Evolutionary conservation across 495 filamentous ascomycete species (phyloP).

Genomic region (Podospora fimiseda): DNA sequence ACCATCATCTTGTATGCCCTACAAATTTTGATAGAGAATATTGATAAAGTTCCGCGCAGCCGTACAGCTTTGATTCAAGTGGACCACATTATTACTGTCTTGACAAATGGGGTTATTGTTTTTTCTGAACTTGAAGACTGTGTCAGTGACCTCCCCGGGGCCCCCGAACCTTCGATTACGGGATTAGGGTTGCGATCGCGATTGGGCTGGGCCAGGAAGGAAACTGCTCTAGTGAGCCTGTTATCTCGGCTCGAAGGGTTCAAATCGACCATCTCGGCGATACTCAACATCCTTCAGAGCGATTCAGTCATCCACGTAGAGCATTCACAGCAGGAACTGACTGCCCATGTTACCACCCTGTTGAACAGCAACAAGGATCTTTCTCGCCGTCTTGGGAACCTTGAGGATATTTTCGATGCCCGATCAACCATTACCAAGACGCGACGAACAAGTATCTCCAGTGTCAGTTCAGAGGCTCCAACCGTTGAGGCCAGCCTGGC

Average conservation of each 20-base stretch:
- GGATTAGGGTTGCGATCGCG: constrained; percentile 4
- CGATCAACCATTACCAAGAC: constrained; percentile 2
- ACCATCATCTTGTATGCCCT: constrained; percentile 11
- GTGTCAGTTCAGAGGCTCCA: not conserved
- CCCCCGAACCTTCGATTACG: not conserved
- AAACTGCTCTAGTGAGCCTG: constrained; percentile 5
- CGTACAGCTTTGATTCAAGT: constrained; percentile 13
- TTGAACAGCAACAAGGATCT: constrained; percentile 7
- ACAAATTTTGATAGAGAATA: constrained; percentile 9
- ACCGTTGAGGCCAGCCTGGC: not conserved
- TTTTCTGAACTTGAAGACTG: constrained; percentile 22
- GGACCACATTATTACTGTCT: constrained; percentile 18
- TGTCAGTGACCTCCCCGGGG: constrained; percentile 2
- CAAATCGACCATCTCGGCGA: constrained; percentile 12
- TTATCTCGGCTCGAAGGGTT: constrained; percentile 16
- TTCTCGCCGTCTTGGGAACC: constrained; percentile 10
- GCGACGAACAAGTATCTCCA: not conserved
- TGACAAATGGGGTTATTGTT: constrained; percentile 22
- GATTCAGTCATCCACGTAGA: constrained; percentile 8
- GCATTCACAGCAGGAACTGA: constrained; percentile 8
- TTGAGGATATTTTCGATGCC: constrained; percentile 13
- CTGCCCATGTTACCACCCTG: constrained; percentile 7
- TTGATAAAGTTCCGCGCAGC: constrained; percentile 6
- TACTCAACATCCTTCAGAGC: constrained; percentile 17
- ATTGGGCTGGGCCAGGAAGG: constrained; percentile 18